Evolutionary conservation across 306 rosid genomes (phyloP).

Genomic region (Pterocarpus macrocarpus): DNA sequence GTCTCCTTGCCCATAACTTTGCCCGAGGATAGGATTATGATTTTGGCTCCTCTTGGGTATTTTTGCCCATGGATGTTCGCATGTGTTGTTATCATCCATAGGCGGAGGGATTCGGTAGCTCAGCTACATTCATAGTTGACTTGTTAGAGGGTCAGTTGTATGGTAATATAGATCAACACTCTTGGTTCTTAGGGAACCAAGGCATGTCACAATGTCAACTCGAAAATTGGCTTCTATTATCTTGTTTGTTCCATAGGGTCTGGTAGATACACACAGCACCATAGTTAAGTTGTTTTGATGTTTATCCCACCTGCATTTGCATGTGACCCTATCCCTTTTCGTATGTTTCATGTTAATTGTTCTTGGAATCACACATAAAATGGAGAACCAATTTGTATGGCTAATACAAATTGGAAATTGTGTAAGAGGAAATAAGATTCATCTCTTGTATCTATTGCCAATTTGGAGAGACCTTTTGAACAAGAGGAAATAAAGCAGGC

Average conservation of each 20-base stretch:
- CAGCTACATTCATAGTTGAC: neutral
- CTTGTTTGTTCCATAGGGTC: neutral
- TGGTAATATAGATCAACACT: slow-evolving; percentile 1
- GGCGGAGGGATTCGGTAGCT: neutral
- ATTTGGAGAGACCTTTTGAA: too few species aligned
- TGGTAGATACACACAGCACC: neutral
- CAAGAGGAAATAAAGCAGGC: too few species aligned
- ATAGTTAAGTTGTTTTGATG: neutral
- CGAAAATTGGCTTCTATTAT: neutral
- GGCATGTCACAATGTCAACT: neutral
- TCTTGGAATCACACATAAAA: too few species aligned
- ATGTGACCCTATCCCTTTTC: too few species aligned
- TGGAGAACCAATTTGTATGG: too few species aligned
- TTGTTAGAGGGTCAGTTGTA: slow-evolving; percentile 3
- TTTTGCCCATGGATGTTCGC: slow-evolving; percentile 2
- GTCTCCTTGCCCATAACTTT: neutral
- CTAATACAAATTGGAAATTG: too few species aligned
- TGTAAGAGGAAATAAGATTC: too few species aligned
- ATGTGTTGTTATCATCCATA: neutral
- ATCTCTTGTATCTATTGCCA: too few species aligned
- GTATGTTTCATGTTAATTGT: too few species aligned
- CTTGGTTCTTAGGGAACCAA: neutral
- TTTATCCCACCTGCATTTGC: neutral
- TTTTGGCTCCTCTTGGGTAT: neutral
- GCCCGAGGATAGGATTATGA: neutral